Conservation (phyloP, 2,329 filamentous ascomycete species). For the Cladophialophora chaetospira region DNA sequence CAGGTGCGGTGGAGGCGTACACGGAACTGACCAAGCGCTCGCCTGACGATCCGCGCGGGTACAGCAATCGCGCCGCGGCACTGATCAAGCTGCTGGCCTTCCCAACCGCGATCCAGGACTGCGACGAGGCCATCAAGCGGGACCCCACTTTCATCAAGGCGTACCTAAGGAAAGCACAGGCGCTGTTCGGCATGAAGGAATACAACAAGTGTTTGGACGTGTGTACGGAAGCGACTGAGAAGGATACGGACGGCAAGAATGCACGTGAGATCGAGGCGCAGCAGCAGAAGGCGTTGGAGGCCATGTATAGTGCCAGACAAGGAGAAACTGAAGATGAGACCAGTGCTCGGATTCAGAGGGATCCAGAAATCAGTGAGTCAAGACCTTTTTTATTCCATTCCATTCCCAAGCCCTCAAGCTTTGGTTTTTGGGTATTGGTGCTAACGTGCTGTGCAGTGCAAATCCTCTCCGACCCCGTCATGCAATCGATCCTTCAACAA, state of each 20-base stretch:
- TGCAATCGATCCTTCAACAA: slow-evolving; percentile 97
- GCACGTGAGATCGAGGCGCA: slow-evolving; percentile 89
- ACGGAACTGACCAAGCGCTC: slow-evolving; percentile 95
- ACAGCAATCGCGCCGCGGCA: slow-evolving; percentile 94
- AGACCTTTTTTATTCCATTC: too few relatives aligned
- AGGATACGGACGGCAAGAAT: slow-evolving; percentile 80
- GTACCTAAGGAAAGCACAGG: slow-evolving; percentile 94
- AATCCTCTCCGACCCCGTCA: slow-evolving; percentile 84
- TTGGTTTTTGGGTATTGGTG: neutral
- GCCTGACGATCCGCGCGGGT: slow-evolving; percentile 88
- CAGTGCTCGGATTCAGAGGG: slow-evolving; percentile 81
- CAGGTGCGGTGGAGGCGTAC: slow-evolving; percentile 90
- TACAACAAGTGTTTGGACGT: slow-evolving; percentile 93
- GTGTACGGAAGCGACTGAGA: slow-evolving; percentile 74
- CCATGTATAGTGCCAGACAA: slow-evolving; percentile 87
- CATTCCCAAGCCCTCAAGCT: neutral
- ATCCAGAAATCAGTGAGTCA: slow-evolving; percentile 76
- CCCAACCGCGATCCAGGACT: slow-evolving; percentile 89
- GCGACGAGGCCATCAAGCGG: slow-evolving; percentile 84
- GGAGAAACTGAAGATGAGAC: slow-evolving; percentile 97
- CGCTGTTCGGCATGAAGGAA: slow-evolving; percentile 95
- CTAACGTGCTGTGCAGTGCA: slow-evolving; percentile 23
- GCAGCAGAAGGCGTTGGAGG: slow-evolving; percentile 85
- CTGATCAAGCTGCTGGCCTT: slow-evolving; percentile 97
- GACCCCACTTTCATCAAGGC: slow-evolving; percentile 92